These are phyloP conservation scores for Fusarium sp. DNA, from an alignment of 2,329 filamentous ascomycete species.

Conservation along the genomic window DNA sequence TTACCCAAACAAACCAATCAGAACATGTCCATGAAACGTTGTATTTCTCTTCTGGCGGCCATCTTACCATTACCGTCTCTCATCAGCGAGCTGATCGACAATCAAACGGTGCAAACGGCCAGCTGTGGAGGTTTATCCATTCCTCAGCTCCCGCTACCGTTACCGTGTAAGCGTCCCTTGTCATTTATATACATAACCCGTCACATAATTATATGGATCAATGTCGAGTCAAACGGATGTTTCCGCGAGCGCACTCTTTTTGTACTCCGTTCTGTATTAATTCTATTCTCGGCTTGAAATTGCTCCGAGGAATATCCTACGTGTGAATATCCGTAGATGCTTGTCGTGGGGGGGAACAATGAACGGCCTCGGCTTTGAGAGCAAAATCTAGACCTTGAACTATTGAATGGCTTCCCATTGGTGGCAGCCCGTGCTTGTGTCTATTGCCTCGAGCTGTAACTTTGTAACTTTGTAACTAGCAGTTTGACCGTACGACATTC, in stretches of 20 bases:
- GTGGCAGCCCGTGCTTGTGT: not conserved
- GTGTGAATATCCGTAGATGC: not conserved
- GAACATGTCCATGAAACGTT: constrained; percentile 13
- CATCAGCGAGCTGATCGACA: constrained; percentile 1
- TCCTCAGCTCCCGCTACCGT: constrained; percentile 35
- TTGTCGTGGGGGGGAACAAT: not conserved
- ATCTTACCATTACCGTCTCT: constrained; percentile 20
- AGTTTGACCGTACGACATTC: constrained; percentile 8
- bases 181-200: not conserved
- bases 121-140: constrained; percentile 31
- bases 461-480: not conserved
- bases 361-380: not conserved
- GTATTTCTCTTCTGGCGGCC: constrained; percentile 9
- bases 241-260: not conserved
- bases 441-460: too few species aligned
- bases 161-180: constrained; percentile 4
- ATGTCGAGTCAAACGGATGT: constrained; percentile 7
- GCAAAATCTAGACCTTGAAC: constrained; percentile 11
- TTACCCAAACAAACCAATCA: not conserved
- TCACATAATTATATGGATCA: constrained; percentile 1
- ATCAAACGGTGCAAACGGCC: constrained; percentile 2
- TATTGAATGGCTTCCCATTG: constrained; percentile 11
- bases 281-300: constrained; percentile 21
- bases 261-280: too few species aligned
- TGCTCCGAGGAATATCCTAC: constrained; percentile 12